Percentiles rank a stretch among this genome's conserved stretches.
Conservation (phyloP, 208 protist species). For the Wallacemonas rigidus region DNA sequence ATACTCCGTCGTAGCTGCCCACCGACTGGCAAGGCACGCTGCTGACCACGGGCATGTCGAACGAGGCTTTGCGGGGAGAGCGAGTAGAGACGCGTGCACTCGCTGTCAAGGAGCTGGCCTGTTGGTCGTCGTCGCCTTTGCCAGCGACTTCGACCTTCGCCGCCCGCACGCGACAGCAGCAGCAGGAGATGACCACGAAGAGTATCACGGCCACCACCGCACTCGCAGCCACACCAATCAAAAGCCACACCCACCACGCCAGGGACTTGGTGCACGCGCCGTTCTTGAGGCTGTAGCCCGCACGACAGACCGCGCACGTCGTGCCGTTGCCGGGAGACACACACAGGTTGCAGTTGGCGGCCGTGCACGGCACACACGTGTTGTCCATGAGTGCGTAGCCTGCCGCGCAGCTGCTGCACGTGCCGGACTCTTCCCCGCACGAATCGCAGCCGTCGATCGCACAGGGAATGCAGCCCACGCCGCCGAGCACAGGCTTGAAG, state of each 20-base stretch:
- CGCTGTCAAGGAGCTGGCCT: neutral
- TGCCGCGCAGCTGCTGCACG: conserved; percentile 4
- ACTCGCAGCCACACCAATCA: neutral
- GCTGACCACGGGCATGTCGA: neutral
- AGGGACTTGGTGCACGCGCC: neutral
- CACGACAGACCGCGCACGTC: neutral
- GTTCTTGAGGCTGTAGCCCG: conserved; percentile 3
- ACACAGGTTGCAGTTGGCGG: neutral
- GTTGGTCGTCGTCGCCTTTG: conserved; percentile 3
- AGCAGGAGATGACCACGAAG: conserved; percentile 6
- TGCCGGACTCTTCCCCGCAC: neutral
- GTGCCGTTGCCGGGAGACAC: conserved; percentile 5
- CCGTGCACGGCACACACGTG: neutral
- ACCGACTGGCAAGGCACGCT: too few relatives aligned
- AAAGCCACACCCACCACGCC: conserved; percentile 6
- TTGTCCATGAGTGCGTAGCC: neutral
- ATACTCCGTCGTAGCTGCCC: too few relatives aligned
- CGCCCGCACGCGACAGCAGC: neutral
- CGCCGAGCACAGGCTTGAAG: conserved; percentile 9
- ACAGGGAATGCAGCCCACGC: conserved; percentile 2
- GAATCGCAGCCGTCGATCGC: neutral
- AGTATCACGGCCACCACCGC: neutral
- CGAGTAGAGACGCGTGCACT: neutral
- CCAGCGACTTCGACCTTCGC: conserved; percentile 5
- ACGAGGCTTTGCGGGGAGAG: neutral